These are phyloP conservation scores for Cryphonectria parasitica DNA, from an alignment of 2,329 filamentous ascomycete genomes.

Conservation along the genomic window DNA sequence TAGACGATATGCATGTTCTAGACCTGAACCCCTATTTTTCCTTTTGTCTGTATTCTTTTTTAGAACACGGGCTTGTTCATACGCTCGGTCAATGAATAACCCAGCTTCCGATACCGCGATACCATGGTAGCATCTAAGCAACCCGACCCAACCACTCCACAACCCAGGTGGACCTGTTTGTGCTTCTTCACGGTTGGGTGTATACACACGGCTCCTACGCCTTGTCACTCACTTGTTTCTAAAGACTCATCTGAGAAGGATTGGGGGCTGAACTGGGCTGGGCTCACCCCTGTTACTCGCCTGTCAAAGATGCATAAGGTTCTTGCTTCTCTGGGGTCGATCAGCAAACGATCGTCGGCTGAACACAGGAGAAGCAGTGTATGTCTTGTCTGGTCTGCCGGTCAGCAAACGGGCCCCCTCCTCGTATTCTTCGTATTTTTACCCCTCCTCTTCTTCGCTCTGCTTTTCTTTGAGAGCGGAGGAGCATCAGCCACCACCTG, in stretches of 20 bases:
- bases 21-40: slow-evolving; percentile 7
- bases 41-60: background rate
- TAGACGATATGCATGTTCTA: slow-evolving; percentile 6
- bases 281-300: slow-evolving; percentile 22
- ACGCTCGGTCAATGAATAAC: background rate
- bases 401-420: background rate
- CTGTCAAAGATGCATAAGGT: slow-evolving; percentile 22
- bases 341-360: background rate
- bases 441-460: background rate
- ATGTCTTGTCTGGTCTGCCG: background rate
- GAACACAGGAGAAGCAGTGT: background rate
- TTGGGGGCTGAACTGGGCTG: background rate
- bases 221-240: background rate
- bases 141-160: too few species aligned
- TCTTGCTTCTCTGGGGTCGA: background rate
- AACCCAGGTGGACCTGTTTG: background rate
- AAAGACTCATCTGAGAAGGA: slow-evolving; percentile 12
- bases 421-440: background rate
- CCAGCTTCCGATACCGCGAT: too few species aligned
- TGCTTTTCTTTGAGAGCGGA: background rate
- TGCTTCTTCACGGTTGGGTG: background rate
- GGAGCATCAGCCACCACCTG: background rate
- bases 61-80: background rate
- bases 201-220: background rate
- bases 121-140: too few species aligned